phyloP scores from a whole-genome alignment of 2,329 filamentous ascomycete species.

The Dendryphion nanum region DNA sequence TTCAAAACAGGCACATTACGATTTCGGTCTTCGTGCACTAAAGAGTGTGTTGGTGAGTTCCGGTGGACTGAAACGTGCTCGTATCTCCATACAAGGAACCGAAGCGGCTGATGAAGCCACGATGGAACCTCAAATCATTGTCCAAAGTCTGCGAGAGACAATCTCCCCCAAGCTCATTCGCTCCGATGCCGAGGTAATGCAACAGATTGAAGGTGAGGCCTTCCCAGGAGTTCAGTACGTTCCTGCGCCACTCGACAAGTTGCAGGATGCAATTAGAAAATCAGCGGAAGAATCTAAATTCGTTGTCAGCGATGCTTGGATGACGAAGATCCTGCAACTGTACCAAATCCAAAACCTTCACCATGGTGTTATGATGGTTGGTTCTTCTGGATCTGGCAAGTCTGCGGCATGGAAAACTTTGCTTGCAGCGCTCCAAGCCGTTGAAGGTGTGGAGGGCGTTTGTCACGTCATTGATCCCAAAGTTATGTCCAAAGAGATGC shows the following conservation, averaged over 20 bases:
- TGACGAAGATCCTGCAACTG: constrained; percentile 93
- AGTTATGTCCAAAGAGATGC: constrained; percentile 98
- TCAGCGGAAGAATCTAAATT: constrained; percentile 83
- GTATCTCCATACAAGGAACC: constrained; percentile 58
- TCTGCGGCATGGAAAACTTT: constrained; percentile 92
- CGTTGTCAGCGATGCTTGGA: constrained; percentile 91
- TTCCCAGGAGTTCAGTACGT: constrained; percentile 95
- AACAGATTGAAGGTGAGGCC: constrained; percentile 74
- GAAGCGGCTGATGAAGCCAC: constrained; percentile 65
- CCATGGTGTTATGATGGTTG: constrained; percentile 99
- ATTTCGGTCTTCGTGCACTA: constrained; percentile 94
- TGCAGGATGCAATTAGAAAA: constrained; percentile 77
- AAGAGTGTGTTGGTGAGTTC: constrained; percentile 99
- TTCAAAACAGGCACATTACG: constrained; percentile 97
- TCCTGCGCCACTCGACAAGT: constrained; percentile 76
- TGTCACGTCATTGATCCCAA: constrained; percentile 98
- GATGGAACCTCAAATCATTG: constrained; percentile 94
- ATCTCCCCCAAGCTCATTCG: constrained; percentile 97
- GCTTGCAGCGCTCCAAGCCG: constrained; percentile 83
- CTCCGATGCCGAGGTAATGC: constrained; percentile 85
- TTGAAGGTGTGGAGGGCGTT: constrained; percentile 89
- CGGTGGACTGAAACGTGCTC: constrained; percentile 86
- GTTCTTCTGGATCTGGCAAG: constrained; percentile 95
- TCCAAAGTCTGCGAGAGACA: constrained; percentile 96
- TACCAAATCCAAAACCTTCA: constrained; percentile 98